Base-by-base conservation (phyloP, 2,329 filamentous ascomycete genomes). In the Colletotrichum sp. region DNA sequence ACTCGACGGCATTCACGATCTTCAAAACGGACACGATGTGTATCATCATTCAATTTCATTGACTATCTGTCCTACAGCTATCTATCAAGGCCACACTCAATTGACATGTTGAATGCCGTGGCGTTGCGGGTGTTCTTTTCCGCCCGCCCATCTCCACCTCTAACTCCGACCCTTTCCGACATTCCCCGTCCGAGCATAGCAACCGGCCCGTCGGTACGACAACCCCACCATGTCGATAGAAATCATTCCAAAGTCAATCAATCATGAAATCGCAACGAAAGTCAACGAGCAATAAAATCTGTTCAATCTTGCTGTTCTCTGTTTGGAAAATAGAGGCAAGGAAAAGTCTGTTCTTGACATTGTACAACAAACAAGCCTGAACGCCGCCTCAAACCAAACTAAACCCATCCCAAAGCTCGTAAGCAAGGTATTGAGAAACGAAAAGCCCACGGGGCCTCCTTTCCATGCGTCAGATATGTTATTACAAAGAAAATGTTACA, bases 401-500 rank as follows among this genome's bases (percentile, higher is more conserved):
- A 13, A 43, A 61, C 26, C 65, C n/a, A 30, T 61, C 21, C 48
- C 34, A 61, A 71, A 66, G 34, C 59, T 69, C 57, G 36, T 65
- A 14, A 69, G 34, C 59, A 74, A 73, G 57, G 63, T 68, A 48
- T 75, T 68, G 63, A 55, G 63, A 68, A 67, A 30, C 18, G n/a
- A 60, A 69, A 7, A 55, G n/a, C 43, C 32, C 57, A 30, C 59
- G 8, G 30, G n/a, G n/a, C n/a, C 21, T 21, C 18, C 24, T 65
- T 12, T 36, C 48, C 4, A 36, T 30, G n/a, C 43, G 24, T 65
- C 13, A 6, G n/a, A 39, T 52, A 30, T 21, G 32, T 76, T 67
- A 59, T 68, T 72, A 77, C 75, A 76, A 76, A 77, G 48, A 69
- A 77, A 76, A 76, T 60, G 30, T 57, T 59, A 59, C 71, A 43